Percentiles rank a stretch among this genome's conserved stretches.
phyloP scores from a whole-genome alignment of 495 filamentous ascomycete species.

The Ramalina intermedia region DNA sequence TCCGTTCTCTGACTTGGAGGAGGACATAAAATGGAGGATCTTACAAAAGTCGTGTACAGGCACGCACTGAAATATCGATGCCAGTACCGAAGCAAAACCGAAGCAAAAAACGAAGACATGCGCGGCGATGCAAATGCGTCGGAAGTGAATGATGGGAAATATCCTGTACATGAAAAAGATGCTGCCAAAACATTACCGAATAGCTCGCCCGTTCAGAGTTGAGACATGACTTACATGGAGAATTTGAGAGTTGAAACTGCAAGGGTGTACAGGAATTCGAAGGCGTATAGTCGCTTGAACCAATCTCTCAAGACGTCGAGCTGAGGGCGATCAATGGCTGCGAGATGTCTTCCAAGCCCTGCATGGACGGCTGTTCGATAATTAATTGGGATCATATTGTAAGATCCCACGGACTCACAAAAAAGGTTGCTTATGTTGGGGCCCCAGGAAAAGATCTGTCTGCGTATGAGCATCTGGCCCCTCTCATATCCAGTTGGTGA shows the following conservation, averaged over 20 bases:
- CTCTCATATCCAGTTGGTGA: background rate
- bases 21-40: background rate
- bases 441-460: slow-evolving; percentile 9
- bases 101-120: slow-evolving; percentile 2
- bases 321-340: background rate
- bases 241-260: slow-evolving; percentile 5
- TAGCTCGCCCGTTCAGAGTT: too few relatives aligned
- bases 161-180: slow-evolving; percentile 11
- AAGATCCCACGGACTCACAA: background rate
- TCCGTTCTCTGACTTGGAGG: background rate
- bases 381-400: background rate
- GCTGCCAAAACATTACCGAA: background rate
- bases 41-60: slow-evolving; percentile 7
- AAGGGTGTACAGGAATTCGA: slow-evolving; percentile 6
- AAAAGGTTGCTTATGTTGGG: slow-evolving; percentile 8
- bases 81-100: background rate
- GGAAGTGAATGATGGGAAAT: slow-evolving; percentile 12
- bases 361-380: background rate
- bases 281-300: slow-evolving; percentile 10
- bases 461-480: background rate
- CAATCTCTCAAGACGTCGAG: background rate
- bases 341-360: slow-evolving; percentile 4
- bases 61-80: slow-evolving; percentile 5
- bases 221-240: slow-evolving; percentile 7
- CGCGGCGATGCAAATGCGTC: slow-evolving; percentile 3